These are phyloP conservation scores for Puccinia sorghi DNA, from an alignment of 1,284 basidiomycete genomes.

Conservation along the genomic window DNA sequence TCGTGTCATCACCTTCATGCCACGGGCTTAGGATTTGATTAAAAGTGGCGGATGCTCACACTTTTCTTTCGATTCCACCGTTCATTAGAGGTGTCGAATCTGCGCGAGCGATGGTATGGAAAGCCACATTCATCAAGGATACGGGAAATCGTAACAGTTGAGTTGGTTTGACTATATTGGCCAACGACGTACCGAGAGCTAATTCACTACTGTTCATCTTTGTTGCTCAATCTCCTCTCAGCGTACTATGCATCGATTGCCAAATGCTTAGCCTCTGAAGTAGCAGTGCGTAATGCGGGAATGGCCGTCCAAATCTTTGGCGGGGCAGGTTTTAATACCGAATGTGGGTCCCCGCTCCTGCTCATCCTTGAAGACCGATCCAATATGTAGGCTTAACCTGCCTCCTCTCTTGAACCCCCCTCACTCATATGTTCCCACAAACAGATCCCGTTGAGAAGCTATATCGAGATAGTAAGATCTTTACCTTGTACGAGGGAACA, in stretches of 20 bases:
- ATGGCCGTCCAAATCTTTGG: conserved; percentile 61
- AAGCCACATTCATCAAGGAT: conserved; percentile 63
- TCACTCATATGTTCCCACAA: background rate
- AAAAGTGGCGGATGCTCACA: too few species aligned
- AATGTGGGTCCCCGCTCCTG: conserved; percentile 21
- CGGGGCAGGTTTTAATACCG: conserved; percentile 55
- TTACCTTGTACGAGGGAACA: conserved; percentile 60
- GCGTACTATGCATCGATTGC: conserved; percentile 64
- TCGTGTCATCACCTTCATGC: background rate
- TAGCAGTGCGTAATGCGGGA: conserved; percentile 62
- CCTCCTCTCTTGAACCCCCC: background rate
- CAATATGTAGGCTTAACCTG: too few species aligned
- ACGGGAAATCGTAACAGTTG: conserved; percentile 62
- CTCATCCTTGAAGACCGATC: too few species aligned
- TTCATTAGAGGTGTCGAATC: conserved; percentile 59
- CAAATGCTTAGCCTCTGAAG: conserved; percentile 61
- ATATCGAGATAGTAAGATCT: conserved; percentile 60
- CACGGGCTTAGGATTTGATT: too few species aligned
- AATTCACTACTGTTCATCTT: background rate
- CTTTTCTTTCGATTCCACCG: background rate
- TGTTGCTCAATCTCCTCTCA: background rate
- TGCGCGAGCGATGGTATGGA: conserved; percentile 62
- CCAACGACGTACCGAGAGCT: too few species aligned
- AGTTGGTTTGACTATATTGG: background rate
- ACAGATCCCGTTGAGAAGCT: conserved; percentile 50